Evolutionary conservation across 1,284 basidiomycete genomes (phyloP), one percentile per base, ranked within the genome.

Genomic region (Melampsora americana): DNA sequence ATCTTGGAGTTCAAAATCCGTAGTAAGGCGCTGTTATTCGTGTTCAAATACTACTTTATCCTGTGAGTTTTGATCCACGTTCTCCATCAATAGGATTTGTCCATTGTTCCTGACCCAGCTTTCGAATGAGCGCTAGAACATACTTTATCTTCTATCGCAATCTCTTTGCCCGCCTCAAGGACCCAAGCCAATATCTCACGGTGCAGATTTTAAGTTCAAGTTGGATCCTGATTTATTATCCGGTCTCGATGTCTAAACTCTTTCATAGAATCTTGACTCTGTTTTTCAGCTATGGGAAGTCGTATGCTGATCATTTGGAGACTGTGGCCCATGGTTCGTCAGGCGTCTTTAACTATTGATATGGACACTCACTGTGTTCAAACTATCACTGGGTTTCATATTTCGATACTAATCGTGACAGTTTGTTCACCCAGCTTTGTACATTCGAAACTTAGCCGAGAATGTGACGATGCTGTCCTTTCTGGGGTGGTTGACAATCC

Each of bases 391-490:
- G 35, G 9, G 5, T 35, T 3, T 4, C 35, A 35, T 35, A n/a
- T n/a, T n/a, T n/a, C n/a, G 50, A 20, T 53, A 30, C 20, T n/a
- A n/a, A 20, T n/a, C n/a, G n/a, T n/a, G n/a, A n/a, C n/a, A n/a
- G n/a, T n/a, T n/a, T n/a, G n/a, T n/a, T n/a, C n/a, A n/a, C n/a
- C 12, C 77, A 75, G 82, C 82, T 16, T 85, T 87, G 69, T 87
- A 86, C 79, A 82, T 86, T 39, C 81, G 86, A n/a, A 85, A 86
- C 60, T 78, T 87, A 30, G 86, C 86, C n/a, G 86, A 87, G 79
- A 86, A 87, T 77, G 85, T 85, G 3, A 86, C 86, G 5, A 87
- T 83, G 83, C 5, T 53, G 70, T 81, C 80, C 0, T 81, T 85
- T 80, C 80, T 86, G 1, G 84, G 81, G 5, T 84, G 84, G 84